Evolutionary conservation across 495 filamentous ascomycete species (phyloP).

Genomic region (Penicillium canescens): DNA sequence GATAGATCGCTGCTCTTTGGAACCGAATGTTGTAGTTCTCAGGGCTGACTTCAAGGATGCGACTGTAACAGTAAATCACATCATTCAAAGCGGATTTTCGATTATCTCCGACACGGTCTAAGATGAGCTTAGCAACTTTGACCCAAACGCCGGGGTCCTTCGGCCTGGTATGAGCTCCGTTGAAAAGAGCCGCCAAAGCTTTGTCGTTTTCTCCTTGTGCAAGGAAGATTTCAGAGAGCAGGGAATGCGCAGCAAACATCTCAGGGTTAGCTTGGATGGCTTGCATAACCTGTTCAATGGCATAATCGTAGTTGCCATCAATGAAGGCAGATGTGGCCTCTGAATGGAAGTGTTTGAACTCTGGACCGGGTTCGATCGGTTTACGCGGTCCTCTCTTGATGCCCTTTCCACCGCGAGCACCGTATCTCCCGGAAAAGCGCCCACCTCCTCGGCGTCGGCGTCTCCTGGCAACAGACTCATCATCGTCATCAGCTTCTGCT

Average conservation of each 20-base stretch:
- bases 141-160: conserved; percentile 69
- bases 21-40: conserved; percentile 59
- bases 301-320: conserved; percentile 61
- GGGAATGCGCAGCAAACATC: conserved; percentile 73
- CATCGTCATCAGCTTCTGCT: conserved; percentile 35
- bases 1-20: conserved; percentile 58
- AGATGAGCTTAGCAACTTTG: conserved; percentile 63
- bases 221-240: conserved; percentile 71
- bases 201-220: conserved; percentile 67
- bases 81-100: conserved; percentile 51
- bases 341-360: conserved; percentile 72
- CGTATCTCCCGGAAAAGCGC: conserved; percentile 42
- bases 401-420: conserved; percentile 50
- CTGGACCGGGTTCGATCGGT: conserved; percentile 67
- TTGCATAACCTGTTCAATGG: conserved; percentile 60
- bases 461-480: conserved; percentile 25
- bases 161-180: conserved; percentile 70
- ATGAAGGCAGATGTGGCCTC: conserved; percentile 71
- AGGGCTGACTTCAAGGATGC: conserved; percentile 63
- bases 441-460: conserved; percentile 39
- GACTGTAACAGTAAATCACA: conserved; percentile 68
- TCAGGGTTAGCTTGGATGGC: conserved; percentile 83
- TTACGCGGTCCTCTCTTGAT: conserved; percentile 66
- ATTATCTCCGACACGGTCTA: conserved; percentile 59
- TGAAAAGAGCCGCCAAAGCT: conserved; percentile 65